Percentiles rank a stretch among this genome's conserved stretches.
phyloP scores from a whole-genome alignment of 129 eudicot species.

The Helichrysum umbraculigerum region DNA sequence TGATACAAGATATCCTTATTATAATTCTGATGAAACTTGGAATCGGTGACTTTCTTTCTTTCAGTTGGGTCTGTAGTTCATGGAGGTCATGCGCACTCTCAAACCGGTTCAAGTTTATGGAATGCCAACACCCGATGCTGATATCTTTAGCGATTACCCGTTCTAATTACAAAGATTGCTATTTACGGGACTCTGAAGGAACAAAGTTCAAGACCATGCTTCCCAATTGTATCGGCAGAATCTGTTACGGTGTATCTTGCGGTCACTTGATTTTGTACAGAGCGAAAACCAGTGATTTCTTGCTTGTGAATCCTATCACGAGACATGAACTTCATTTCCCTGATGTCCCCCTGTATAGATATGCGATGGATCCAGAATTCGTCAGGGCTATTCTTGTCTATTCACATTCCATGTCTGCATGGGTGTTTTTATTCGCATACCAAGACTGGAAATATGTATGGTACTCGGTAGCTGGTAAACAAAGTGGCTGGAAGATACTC shows the following conservation, averaged over 20 bases:
- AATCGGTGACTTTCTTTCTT: constrained; percentile 16
- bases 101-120: not conserved
- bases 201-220: constrained; percentile 14
- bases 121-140: constrained; percentile 4
- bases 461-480: constrained; percentile 9
- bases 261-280: constrained; percentile 25
- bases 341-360: not conserved
- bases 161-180: not conserved
- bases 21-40: constrained; percentile 20
- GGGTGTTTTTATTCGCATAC: constrained; percentile 2
- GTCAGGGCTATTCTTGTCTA: constrained; percentile 14
- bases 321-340: constrained; percentile 30
- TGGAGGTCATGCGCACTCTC: constrained; percentile 19
- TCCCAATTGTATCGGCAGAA: not conserved
- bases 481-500: not conserved
- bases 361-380: not conserved
- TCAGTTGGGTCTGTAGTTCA: constrained; percentile 21
- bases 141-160: not conserved
- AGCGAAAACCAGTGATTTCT: not conserved
- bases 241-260: constrained; percentile 21
- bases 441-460: not conserved
- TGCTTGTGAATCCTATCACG: constrained; percentile 36
- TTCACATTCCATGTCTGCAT: constrained; percentile 13
- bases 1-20: constrained; percentile 13
- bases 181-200: constrained; percentile 18